Conservation (phyloP, 495 filamentous ascomycete genomes). For the Recurvomyces mirabilis region DNA sequence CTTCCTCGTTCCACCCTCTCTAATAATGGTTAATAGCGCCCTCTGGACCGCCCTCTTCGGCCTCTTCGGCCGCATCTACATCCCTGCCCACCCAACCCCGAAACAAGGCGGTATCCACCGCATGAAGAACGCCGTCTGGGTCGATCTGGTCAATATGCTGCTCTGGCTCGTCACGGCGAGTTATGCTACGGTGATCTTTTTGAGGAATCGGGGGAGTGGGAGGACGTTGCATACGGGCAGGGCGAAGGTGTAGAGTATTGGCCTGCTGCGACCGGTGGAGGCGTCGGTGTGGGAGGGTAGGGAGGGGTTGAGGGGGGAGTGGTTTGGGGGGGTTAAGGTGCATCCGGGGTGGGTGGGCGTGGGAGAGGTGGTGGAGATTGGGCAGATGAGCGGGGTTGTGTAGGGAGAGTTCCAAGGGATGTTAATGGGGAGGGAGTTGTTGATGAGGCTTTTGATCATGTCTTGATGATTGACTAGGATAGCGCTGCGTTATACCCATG, state of each 20-base stretch:
- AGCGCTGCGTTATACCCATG: too few species aligned
- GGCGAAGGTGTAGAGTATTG: constrained; percentile 16
- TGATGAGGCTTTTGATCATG: not conserved
- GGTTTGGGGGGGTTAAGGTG: not conserved
- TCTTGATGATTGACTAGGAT: too few species aligned
- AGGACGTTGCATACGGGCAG: constrained; percentile 20
- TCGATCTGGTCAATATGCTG: constrained; percentile 60
- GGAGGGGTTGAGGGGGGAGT: not conserved
- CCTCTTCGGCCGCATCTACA: constrained; percentile 64
- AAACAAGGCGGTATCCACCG: constrained; percentile 45
- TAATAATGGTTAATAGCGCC: too few species aligned
- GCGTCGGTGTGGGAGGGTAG: not conserved
- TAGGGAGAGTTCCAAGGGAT: not conserved
- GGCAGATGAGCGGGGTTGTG: constrained; percentile 3
- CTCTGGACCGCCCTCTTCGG: constrained; percentile 76
- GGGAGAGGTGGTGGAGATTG: not conserved
- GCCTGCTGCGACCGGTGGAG: not conserved
- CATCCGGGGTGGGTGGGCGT: not conserved
- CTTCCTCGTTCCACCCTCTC: too few species aligned
- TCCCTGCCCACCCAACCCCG: constrained; percentile 51
- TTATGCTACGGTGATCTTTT: constrained; percentile 24
- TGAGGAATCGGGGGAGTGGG: not conserved
- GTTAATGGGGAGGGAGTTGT: not conserved
- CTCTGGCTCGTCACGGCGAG: constrained; percentile 55
- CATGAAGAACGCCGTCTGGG: constrained; percentile 82